Evolutionary conservation across 1,139 yeast genomes (phyloP).

Genomic region (Hyphopichia fennica): DNA sequence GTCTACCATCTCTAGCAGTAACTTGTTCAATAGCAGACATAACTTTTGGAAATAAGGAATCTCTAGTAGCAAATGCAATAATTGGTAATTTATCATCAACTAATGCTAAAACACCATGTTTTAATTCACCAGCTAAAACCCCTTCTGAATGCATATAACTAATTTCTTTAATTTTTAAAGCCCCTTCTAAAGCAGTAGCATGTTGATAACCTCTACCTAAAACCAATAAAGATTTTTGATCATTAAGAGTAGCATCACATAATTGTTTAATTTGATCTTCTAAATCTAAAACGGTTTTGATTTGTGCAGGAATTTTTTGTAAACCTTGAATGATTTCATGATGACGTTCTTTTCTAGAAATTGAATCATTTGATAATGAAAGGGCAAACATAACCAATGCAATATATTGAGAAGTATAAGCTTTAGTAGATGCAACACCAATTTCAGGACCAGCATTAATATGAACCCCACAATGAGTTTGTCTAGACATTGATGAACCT

Average conservation of each 20-base stretch:
- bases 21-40: slow-evolving; percentile 97
- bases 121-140: slow-evolving; percentile 97
- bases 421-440: slow-evolving; percentile 99
- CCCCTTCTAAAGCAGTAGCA: slow-evolving; percentile 98
- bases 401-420: slow-evolving; percentile 96
- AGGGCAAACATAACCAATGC: slow-evolving; percentile 97
- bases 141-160: slow-evolving; percentile 99
- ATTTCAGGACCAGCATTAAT: slow-evolving; percentile 99
- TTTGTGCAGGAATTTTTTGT: slow-evolving; percentile 81
- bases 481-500: slow-evolving; percentile 94
- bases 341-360: slow-evolving; percentile 75
- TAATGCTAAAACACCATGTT: slow-evolving; percentile 96
- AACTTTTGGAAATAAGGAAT: slow-evolving; percentile 93
- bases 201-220: slow-evolving; percentile 97
- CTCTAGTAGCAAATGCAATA: slow-evolving; percentile 96
- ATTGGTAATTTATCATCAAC: slow-evolving; percentile 94
- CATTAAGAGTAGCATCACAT: slow-evolving; percentile 70
- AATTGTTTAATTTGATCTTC: slow-evolving; percentile 73
- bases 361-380: slow-evolving; percentile 87
- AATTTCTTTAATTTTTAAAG: slow-evolving; percentile 95
- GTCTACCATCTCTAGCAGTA: slow-evolving; percentile 95
- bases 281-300: slow-evolving; percentile 69
- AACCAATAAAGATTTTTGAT: slow-evolving; percentile 82
- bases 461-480: slow-evolving; percentile 98
- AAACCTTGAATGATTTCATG: slow-evolving; percentile 85